Conservation (phyloP, 140 eudicot species). For the Erigeron philadelphicus region DNA sequence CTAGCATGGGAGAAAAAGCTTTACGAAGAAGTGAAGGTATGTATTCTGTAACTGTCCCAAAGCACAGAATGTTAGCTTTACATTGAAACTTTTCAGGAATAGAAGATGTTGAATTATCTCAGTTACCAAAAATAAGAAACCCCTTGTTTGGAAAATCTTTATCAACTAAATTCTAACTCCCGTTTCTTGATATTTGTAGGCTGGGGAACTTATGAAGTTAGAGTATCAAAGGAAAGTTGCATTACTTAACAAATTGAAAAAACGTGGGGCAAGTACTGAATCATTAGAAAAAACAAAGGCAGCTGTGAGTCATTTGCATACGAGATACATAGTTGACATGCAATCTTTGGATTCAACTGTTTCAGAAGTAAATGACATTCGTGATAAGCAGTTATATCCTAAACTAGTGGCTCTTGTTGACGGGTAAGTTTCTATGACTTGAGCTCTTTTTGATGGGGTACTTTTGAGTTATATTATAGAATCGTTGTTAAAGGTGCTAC, state of each 20-base stretch:
- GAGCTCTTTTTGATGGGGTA: not conserved
- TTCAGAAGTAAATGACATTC: conserved; percentile 79
- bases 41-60: not conserved
- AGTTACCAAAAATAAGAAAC: conserved; percentile 3
- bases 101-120: not conserved
- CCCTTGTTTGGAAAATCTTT: not conserved
- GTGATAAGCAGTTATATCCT: conserved; percentile 79
- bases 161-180: not conserved
- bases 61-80: conserved; percentile 10
- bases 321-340: conserved; percentile 94
- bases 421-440: conserved; percentile 43
- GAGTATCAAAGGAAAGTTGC: conserved; percentile 88
- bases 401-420: conserved; percentile 80
- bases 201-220: conserved; percentile 92
- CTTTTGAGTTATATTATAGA: not conserved
- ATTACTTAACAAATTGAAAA: conserved; percentile 75
- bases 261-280: conserved; percentile 72
- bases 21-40: conserved; percentile 97
- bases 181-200: conserved; percentile 37
- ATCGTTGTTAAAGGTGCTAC: not conserved
- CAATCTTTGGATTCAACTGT: conserved; percentile 98
- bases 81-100: not conserved
- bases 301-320: conserved; percentile 96
- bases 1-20: conserved; percentile 99
- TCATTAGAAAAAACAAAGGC: conserved; percentile 92